Evolutionary conservation across 2,329 filamentous ascomycete species (phyloP), one percentile per base, ranked within the genome.

Genomic region (Dactylellina haptotyla): DNA sequence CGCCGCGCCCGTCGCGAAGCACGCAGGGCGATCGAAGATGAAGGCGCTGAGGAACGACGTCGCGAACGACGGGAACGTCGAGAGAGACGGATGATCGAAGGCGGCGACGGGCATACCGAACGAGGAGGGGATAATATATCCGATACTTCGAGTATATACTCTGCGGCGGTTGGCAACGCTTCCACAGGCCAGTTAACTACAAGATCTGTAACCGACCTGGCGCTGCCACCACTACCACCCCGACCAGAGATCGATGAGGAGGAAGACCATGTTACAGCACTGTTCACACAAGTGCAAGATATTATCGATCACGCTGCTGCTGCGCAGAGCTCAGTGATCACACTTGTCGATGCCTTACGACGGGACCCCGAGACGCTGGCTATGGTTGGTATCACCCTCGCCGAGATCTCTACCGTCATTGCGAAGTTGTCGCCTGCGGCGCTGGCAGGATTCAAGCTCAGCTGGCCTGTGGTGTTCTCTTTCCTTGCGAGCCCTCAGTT

Each of bases 401-500:
- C 93, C 10, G 95, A 99, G 81, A 90, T 99, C 75, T 95, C 91
- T 73, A 89, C 89, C 23, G 81, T 98, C 2, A 85, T 92, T 0
- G 86, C 87, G 57, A 96, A 96, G 80, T 89, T 97, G 85, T 91
- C 90, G 0, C 95, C 95, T 0, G 87, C 88, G 0, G 91, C 94
- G 18, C 83, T 99, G 4, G 83, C 86, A 9, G 83, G 89, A 0
- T 83, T 98, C 79, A 96, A 97, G 81, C 85, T 87, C 39, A 89
- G 89, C 18, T 94, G 93, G 37, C 95, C 95, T 0, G 90, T 91
- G 5, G 89, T 97, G 18, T 94, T 97, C 77, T 91, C 90, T 0
- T 85, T 99, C 20, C 86, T 99, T 2, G 89, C 92, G 0, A 93
- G 90, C 65, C 95, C 95, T 0, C 92, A 99, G 79, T 99, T 99